Percentiles rank a stretch among this genome's conserved stretches.
Conservation (phyloP, 306 rosid species). For the apple (Malus domestica) region ASM211411v1 NC_041791.1:29224501-29225000, state of each 20-base stretch:
- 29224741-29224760: neutral
- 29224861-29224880: slow-evolving; percentile 84
- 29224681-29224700: slow-evolving; percentile 87
- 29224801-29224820: slow-evolving; percentile 44
- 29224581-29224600: neutral
- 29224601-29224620: neutral
- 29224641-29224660: slow-evolving; percentile 70
- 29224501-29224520: neutral
- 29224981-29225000: neutral
- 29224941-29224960: neutral
- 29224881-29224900: neutral
- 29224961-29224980: neutral
- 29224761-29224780: neutral
- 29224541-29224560: neutral
- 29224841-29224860: slow-evolving; percentile 87
- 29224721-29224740: slow-evolving; percentile 1
- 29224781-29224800: neutral
- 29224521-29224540: neutral
- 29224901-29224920: neutral
- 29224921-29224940: neutral
- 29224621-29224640: neutral
- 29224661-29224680: slow-evolving; percentile 92
- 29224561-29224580: neutral
- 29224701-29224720: slow-evolving; percentile 60
- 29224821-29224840: slow-evolving; percentile 84